Percentiles rank a stretch among this genome's conserved stretches.
Conservation (phyloP, 2,329 filamentous ascomycete genomes). For the Xylariaceae sp. region DNA sequence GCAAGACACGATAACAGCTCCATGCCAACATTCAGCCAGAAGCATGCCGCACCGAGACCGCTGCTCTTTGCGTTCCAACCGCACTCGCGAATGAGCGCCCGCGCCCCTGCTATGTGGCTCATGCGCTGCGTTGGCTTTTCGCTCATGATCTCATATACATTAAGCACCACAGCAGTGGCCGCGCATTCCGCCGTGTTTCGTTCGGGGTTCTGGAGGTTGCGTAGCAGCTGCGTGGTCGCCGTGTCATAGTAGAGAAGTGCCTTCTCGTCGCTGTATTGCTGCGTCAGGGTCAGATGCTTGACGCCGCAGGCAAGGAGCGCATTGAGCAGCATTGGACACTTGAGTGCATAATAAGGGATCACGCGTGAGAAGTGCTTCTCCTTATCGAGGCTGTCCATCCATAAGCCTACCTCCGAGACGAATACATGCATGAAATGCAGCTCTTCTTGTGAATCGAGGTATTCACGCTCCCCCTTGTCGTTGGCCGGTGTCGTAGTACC, state of each 20-base stretch:
- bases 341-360: constrained; percentile 76
- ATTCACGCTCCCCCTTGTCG: constrained; percentile 50
- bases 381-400: constrained; percentile 90
- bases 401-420: constrained; percentile 80
- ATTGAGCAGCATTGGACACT: constrained; percentile 82
- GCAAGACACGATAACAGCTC: constrained; percentile 84
- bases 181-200: constrained; percentile 80
- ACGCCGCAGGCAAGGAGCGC: constrained; percentile 85
- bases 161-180: constrained; percentile 79
- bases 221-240: constrained; percentile 71
- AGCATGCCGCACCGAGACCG: constrained; percentile 81
- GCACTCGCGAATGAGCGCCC: constrained; percentile 83
- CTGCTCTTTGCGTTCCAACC: constrained; percentile 76
- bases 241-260: constrained; percentile 80
- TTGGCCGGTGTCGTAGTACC: constrained; percentile 39
- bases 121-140: constrained; percentile 73
- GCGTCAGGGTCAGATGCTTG: constrained; percentile 67
- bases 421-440: constrained; percentile 89
- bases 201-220: constrained; percentile 75
- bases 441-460: constrained; percentile 69
- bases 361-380: constrained; percentile 80
- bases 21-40: constrained; percentile 89
- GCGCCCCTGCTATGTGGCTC: constrained; percentile 81
- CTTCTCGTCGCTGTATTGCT: constrained; percentile 65
- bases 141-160: constrained; percentile 91